Evolutionary conservation across 352 stramenopile genomes (phyloP), one percentile per base, ranked within the genome.

Genomic region (Phytophthora pinifolia): DNA sequence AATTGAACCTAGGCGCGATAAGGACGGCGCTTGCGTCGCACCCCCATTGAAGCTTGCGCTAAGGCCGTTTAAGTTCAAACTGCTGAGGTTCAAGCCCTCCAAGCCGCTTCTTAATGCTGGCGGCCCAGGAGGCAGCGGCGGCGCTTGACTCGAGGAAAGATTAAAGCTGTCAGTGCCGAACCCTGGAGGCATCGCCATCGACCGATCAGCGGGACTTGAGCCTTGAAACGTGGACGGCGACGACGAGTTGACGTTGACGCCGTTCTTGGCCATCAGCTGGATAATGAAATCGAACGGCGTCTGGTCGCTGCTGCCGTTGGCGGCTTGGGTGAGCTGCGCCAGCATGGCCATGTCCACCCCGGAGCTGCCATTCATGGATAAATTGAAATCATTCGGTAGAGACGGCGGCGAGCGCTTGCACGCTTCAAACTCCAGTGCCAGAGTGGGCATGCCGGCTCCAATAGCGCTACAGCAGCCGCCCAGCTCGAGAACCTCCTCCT

Each of bases 381-480:
- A 42, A 29, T 48, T 62, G 1, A 27, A 17, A 20, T 66, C 62
- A 36, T 39, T 56, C 12, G 56, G 17, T 3, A 45, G 27, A 14
- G 57, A 41, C 3, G 62, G 27, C 35, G 46, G 14, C n/a, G 39
- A 51, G 4, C 29, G 31, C 33, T 57, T 62, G 36, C 56, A 67
- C 8, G 52, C 59, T 20, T 68, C 30, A 62, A 72, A 72, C 36
- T 65, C 37, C 0, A 58, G 52, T 14, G 58, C 52, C 9, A 72
- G 63, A 18, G 52, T 64, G 9, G 63, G 59, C 53, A 72, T 65
- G 3, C 38, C 58, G 9, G 52, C 63, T 0, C 63, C 63, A 29
- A 72, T 67, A 14, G 58, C 63, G 59, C 63, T 72, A 54, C 67
- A 65, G 14, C 63, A 72, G 13, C 58, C 42, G 22, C 63, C 67